Base-by-base conservation (phyloP, 2,329 filamentous ascomycete genomes). In the Xylaria sp. region DNA sequence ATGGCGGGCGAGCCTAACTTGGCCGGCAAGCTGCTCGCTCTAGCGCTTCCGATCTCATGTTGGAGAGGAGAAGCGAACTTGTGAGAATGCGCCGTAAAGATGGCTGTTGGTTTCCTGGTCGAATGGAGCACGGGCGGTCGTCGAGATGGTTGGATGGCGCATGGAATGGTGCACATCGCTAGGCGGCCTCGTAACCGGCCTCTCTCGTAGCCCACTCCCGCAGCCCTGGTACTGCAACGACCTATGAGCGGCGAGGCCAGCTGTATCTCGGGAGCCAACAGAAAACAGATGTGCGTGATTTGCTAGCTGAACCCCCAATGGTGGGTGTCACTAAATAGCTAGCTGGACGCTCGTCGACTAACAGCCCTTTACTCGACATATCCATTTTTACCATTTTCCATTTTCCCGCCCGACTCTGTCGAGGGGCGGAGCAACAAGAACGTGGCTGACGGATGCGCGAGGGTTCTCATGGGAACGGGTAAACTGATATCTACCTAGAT, bases 191-290 rank as follows among this genome's bases (percentile, higher is more conserved):
- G 48, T 28, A 28, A 32, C 18, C 59, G 59, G 37, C 59, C 59
- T n/a, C 48, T 20, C 6, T 62, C 48, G 7, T 51, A 62, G 59
- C 48, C 59, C 46, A 32, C 28, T 50, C 32, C 23, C 37, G 41
- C 39, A 58, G 59, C 37, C 60, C 54, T 32, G 55, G 60, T 28
- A 54, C 54, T 39, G 54, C 52, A 60, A 64, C 66, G 20, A 37
- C 34, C 58, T 58, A 56, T 56, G 59, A 63, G 32, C 39, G 59
- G 44, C 23, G 54, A 44, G 25, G 34, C 44, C 34, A 57, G 39
- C 41, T 67, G 51, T 51, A 44, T 66, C 52, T 67, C 65, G 65
- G 59, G 50, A 67, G 65, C 65, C 65, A 67, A 67, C 65, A 67
- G 59, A 41, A 58, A 63, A 67, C 41, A 58, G 41, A 23, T 34